Evolutionary conservation across 129 eudicot genomes (phyloP), one percentile per base, ranked within the genome.

Genomic region (Solidago caesia): DNA sequence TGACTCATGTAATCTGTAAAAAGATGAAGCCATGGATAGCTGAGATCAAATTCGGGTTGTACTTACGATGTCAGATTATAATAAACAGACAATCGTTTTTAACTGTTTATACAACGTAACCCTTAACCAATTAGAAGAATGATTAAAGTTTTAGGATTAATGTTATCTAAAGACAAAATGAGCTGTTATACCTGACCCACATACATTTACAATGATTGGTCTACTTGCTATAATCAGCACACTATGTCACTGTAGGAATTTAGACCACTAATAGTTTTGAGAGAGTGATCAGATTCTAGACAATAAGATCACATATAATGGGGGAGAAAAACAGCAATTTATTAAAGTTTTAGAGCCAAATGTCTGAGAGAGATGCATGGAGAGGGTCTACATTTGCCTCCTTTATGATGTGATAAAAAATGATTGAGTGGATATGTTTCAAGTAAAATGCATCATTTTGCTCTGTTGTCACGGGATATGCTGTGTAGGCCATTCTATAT

Each of bases 181-280:
- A 16, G 27, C 21, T 16, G 60, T 15, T 5, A 16, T 53, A 4
- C 26, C n/a, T 5, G 26, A 53, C 8, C 60, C 15, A 53, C 25
- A 53, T 12, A 52, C 21, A 1, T 74, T 74, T 63, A 62, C 5
- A 41, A 52, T 64, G 41, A 41, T 64, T 51, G 53, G 51, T 41
- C 29, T 33, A 48, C 52, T 66, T 51, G 53, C 41, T 64, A 49
- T 63, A 75, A 49, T 51, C 79, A 75, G 63, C 26, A 64, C 79
- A 53, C 64, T 52, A 65, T 65, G 44, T 65, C 7, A 65, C 11
- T 75, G 41, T 26, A 25, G 44, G 21, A 14, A 21, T 16, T 66
- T 44, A 53, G 29, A n/a, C 21, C 29, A 43, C 72, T 51, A 45
- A 25, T 53, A 16, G 27, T 75, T 66, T 75, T 59, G 41, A 67